Evolutionary conservation across 1,139 yeast species (phyloP).

Genomic region (Candida sp.): DNA sequence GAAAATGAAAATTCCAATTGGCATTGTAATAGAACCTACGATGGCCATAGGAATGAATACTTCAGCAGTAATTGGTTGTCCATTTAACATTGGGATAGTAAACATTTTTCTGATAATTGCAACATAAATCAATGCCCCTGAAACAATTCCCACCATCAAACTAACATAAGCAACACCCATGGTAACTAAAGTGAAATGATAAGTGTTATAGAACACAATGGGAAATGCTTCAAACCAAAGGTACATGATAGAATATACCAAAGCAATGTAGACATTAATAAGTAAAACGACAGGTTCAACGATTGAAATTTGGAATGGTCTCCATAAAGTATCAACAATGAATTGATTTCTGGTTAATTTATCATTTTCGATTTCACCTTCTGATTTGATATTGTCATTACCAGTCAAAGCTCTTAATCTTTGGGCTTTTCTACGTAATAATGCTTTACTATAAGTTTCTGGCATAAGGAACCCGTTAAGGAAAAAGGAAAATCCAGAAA

Average conservation of each 20-base stretch:
- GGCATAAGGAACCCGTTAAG: slow-evolving; percentile 27
- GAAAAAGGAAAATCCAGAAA: slow-evolving; percentile 24
- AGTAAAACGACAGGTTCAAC: slow-evolving; percentile 45
- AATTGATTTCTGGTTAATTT: slow-evolving; percentile 17
- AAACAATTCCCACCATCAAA: slow-evolving; percentile 39
- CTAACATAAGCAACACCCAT: slow-evolving; percentile 46
- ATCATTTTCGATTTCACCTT: slow-evolving; percentile 24
- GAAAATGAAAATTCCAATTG: slow-evolving; percentile 44
- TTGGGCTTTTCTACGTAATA: slow-evolving; percentile 32
- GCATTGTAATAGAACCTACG: slow-evolving; percentile 38
- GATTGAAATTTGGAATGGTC: slow-evolving; percentile 42
- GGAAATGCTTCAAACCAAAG: slow-evolving; percentile 65
- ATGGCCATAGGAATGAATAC: slow-evolving; percentile 42
- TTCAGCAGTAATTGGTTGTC: slow-evolving; percentile 31
- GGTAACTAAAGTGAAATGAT: slow-evolving; percentile 47
- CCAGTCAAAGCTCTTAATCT: slow-evolving; percentile 34
- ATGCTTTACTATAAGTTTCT: slow-evolving; percentile 30
- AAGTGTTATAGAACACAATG: slow-evolving; percentile 41
- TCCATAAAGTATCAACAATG: slow-evolving; percentile 42
- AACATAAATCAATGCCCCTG: slow-evolving; percentile 23
- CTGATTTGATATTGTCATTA: slow-evolving; percentile 24
- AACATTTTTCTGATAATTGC: slow-evolving; percentile 17
- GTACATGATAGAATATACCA: slow-evolving; percentile 53
- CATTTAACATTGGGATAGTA: slow-evolving; percentile 20
- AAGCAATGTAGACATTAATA: slow-evolving; percentile 47